Conservation (phyloP, 208 protist species). For the Angomonas deanei region DNA sequence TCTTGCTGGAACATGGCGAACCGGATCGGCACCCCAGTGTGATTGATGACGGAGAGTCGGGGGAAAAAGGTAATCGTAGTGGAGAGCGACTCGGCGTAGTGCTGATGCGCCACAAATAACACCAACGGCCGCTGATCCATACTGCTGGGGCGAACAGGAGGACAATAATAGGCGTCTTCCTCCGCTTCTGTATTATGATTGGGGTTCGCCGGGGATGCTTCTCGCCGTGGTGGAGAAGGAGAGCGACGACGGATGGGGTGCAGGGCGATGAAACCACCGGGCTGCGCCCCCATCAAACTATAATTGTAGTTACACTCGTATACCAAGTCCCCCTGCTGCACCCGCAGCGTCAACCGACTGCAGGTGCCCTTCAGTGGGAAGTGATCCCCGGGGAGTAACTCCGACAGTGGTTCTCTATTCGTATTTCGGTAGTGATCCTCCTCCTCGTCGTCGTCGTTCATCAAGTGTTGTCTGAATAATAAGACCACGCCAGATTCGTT, state of each 20-base stretch:
- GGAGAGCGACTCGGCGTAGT: constrained; percentile 38
- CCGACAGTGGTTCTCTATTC: background rate
- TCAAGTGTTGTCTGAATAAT: constrained; percentile 20
- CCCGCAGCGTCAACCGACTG: background rate
- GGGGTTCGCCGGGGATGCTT: background rate
- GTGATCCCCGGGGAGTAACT: background rate
- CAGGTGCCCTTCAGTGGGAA: background rate
- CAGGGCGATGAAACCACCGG: constrained; percentile 3
- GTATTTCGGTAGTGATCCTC: background rate
- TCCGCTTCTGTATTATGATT: background rate
- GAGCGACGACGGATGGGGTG: background rate
- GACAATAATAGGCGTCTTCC: constrained; percentile 16
- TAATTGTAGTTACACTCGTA: constrained; percentile 8
- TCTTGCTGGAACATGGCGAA: constrained; percentile 59
- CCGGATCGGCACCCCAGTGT: constrained; percentile 56
- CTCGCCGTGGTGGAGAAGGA: background rate
- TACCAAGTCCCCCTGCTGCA: background rate
- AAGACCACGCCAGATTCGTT: constrained; percentile 46
- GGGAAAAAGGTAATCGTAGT: constrained; percentile 55
- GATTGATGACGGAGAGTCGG: constrained; percentile 62
- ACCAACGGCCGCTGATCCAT: constrained; percentile 37
- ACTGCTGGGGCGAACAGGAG: constrained; percentile 10
- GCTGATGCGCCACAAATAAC: constrained; percentile 45
- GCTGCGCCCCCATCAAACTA: background rate
- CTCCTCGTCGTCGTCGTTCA: constrained; percentile 16